A percentile compares a stretch with the other conserved stretches of the same genome.
phyloP scores from a whole-genome alignment of 2,329 filamentous ascomycete species.

The Leptodontidium sp. region DNA sequence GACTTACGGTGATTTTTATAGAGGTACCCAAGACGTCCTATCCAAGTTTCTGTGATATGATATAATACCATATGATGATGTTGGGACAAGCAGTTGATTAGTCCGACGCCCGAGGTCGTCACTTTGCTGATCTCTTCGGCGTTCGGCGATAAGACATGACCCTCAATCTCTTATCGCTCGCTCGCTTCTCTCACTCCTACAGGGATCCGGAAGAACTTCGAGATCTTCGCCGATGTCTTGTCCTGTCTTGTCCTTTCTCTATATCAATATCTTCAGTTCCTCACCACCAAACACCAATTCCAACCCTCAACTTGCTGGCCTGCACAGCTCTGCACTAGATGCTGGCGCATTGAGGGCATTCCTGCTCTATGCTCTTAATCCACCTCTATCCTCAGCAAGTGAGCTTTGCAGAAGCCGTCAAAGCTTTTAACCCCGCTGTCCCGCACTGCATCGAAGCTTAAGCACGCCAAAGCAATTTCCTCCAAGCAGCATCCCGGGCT shows the following conservation, averaged over 20 bases:
- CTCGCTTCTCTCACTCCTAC: not conserved
- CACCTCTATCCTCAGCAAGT: not conserved
- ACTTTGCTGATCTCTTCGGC: not conserved
- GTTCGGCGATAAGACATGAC: too few species aligned
- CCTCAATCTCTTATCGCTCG: not conserved
- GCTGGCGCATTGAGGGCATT: not conserved
- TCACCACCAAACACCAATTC: not conserved
- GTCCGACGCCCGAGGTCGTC: constrained; percentile 2
- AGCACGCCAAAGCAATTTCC: constrained; percentile 1
- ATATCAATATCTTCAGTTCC: not conserved
- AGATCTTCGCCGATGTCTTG: not conserved
- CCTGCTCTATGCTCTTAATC: not conserved
- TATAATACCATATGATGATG: too few species aligned
- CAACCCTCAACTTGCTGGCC: not conserved
- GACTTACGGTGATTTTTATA: not conserved
- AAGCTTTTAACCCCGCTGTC: constrained; percentile 19
- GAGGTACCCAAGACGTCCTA: not conserved
- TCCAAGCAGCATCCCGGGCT: constrained; percentile 29
- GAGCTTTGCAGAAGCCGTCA: not conserved
- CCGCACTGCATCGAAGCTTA: constrained; percentile 17
- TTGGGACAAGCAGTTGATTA: constrained; percentile 6
- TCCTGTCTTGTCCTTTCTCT: not conserved
- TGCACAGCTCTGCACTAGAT: not conserved
- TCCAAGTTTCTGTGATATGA: not conserved
- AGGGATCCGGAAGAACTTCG: constrained; percentile 17